A percentile compares a stretch with the other conserved stretches of the same genome.
Conservation (phyloP, 73 alveolate species). For the Paramecium tetraurelia region DNA sequence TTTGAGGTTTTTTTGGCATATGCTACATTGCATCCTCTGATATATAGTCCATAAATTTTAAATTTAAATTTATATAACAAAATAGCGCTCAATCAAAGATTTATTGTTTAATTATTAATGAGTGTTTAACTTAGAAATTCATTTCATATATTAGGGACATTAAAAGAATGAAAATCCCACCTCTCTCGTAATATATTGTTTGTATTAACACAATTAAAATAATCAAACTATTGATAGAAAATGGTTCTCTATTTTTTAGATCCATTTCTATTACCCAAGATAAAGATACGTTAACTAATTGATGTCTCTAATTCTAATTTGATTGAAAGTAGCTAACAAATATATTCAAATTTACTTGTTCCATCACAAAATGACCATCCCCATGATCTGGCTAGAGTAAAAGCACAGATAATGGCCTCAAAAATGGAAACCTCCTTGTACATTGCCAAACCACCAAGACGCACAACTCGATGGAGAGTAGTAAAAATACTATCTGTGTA, state of each 20-base stretch:
- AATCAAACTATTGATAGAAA: conserved; percentile 29
- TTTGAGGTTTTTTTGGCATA: neutral
- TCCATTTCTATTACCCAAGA: conserved; percentile 30
- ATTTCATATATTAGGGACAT: neutral
- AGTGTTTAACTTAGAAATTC: neutral
- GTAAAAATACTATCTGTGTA: conserved; percentile 12
- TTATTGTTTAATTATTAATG: neutral
- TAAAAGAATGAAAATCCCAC: no score
- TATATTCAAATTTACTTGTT: neutral
- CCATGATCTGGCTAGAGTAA: conserved; percentile 18
- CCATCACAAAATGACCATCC: conserved; percentile 50
- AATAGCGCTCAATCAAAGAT: neutral
- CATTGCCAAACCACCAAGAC: conserved; percentile 8
- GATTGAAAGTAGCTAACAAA: neutral
- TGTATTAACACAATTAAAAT: neutral
- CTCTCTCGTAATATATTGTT: neutral
- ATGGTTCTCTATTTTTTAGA: neutral
- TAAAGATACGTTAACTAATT: neutral
- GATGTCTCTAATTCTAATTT: neutral
- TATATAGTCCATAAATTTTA: neutral
- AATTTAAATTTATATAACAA: neutral
- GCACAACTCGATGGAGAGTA: neutral
- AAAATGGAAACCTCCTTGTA: conserved; percentile 21
- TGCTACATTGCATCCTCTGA: neutral
- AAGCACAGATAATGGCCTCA: conserved; percentile 27